Evolutionary conservation across 495 filamentous ascomycete species (phyloP).

Genomic region (Annulohypoxylon nitens): DNA sequence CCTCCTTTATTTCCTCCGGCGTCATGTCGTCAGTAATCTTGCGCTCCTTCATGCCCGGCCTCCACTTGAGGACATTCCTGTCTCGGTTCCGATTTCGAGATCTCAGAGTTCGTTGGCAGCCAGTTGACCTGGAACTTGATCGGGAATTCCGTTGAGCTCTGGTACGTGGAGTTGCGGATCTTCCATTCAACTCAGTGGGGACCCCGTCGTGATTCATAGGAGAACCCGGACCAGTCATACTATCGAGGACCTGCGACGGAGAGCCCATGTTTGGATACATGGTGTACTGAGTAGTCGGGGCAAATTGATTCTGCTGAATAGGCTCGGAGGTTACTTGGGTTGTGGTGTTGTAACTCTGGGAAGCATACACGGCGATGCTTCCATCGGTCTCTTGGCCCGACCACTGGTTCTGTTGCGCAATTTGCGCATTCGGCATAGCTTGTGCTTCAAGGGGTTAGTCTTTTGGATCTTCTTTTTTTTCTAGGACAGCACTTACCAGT

Average conservation of each 20-base stretch:
- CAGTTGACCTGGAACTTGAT: neutral
- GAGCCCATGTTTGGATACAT: neutral
- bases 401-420: neutral
- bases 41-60: constrained; percentile 16
- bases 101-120: neutral
- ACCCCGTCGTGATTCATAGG: neutral
- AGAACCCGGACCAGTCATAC: neutral
- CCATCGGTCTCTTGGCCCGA: neutral
- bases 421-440: neutral
- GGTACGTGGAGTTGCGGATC: neutral
- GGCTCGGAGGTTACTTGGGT: neutral
- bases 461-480: neutral
- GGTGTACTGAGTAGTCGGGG: neutral
- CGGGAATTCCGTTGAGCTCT: no score
- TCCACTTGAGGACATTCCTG: neutral
- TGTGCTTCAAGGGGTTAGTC: neutral
- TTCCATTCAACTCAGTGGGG: neutral
- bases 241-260: neutral
- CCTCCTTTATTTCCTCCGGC: constrained; percentile 8
- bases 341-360: neutral
- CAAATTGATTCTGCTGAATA: neutral
- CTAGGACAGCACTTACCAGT: neutral
- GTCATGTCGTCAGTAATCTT: constrained; percentile 27
- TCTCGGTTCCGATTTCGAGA: no score
- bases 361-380: neutral